Percentiles rank a stretch among this genome's conserved stretches.
Conservation (phyloP, 2,329 filamentous ascomycete genomes). For the Coniochaeta ligniaria region DNA sequence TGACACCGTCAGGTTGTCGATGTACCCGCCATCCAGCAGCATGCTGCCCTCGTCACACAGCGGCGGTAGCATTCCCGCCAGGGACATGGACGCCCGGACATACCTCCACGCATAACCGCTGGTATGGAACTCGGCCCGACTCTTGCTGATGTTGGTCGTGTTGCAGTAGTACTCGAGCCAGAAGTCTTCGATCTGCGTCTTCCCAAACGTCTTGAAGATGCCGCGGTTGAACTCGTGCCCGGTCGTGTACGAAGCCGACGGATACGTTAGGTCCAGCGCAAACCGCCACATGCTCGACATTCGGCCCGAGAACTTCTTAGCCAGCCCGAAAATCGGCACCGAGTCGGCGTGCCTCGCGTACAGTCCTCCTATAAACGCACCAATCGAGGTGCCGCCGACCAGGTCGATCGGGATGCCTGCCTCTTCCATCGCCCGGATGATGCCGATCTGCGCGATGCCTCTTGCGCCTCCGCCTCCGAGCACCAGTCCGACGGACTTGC, state of each 20-base stretch:
- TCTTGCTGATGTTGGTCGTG: constrained; percentile 97
- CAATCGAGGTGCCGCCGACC: constrained; percentile 92
- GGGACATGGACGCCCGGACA: constrained; percentile 91
- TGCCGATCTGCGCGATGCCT: constrained; percentile 86
- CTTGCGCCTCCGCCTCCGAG: constrained; percentile 89
- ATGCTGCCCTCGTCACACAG: constrained; percentile 96
- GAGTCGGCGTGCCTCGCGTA: constrained; percentile 96
- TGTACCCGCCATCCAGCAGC: constrained; percentile 92
- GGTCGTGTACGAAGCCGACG: constrained; percentile 93
- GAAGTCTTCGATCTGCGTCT: constrained; percentile 96
- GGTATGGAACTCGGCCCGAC: constrained; percentile 84
- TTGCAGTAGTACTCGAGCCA: constrained; percentile 99
- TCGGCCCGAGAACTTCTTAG: constrained; percentile 95
- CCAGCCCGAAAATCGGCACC: constrained; percentile 91
- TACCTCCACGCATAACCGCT: constrained; percentile 98
- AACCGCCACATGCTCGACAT: constrained; percentile 99
- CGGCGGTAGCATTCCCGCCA: constrained; percentile 86
- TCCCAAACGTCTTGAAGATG: constrained; percentile 97
- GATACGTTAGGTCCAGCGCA: constrained; percentile 90
- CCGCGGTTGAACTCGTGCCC: constrained; percentile 98
- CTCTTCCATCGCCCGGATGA: constrained; percentile 92
- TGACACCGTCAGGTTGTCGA: constrained; percentile 93
- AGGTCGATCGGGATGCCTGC: constrained; percentile 94
- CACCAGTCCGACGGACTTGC: constrained; percentile 90
- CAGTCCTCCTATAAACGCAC: constrained; percentile 87